These are phyloP conservation scores for Filobasidium wieringae DNA, from an alignment of 768 basidiomycete genomes.

Conservation along the genomic window DNA sequence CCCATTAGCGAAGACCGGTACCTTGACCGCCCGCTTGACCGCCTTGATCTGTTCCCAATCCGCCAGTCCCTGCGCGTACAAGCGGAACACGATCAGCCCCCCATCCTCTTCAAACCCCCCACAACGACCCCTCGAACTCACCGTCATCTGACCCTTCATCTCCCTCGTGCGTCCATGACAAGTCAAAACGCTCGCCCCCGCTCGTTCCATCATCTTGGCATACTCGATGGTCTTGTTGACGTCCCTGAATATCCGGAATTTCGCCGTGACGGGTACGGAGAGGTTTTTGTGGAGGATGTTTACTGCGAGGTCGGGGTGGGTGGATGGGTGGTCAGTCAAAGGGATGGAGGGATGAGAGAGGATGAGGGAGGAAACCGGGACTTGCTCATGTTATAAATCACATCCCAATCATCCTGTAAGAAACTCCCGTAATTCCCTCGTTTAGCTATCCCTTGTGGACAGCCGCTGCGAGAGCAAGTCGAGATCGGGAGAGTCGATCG, in stretches of 20 bases:
- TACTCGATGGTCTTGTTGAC: constrained; percentile 82
- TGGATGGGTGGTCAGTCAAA: background rate
- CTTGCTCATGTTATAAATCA: constrained; percentile 65
- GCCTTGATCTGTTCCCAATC: constrained; percentile 82
- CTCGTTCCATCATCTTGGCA: constrained; percentile 86
- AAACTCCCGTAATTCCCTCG: constrained; percentile 79
- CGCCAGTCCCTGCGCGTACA: constrained; percentile 55
- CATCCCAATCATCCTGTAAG: constrained; percentile 87
- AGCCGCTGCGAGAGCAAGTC: constrained; percentile 26
- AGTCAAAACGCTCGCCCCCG: constrained; percentile 88
- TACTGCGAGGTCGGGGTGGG: constrained; percentile 47
- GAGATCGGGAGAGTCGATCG: background rate
- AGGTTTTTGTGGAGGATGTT: constrained; percentile 73
- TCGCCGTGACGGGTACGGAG: constrained; percentile 85
- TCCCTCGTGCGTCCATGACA: constrained; percentile 86
- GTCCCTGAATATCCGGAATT: constrained; percentile 81
- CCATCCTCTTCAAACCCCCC: background rate
- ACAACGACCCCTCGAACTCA: constrained; percentile 31
- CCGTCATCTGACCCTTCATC: constrained; percentile 73
- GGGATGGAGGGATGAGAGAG: background rate
- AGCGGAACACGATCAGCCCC: background rate
- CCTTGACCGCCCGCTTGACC: constrained; percentile 70
- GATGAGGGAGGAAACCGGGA: constrained; percentile 23
- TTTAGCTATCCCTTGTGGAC: constrained; percentile 89
- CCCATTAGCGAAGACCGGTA: constrained; percentile 95